Evolutionary conservation across 2,329 filamentous ascomycete genomes (phyloP).

Genomic region (Fusarium sp.): DNA sequence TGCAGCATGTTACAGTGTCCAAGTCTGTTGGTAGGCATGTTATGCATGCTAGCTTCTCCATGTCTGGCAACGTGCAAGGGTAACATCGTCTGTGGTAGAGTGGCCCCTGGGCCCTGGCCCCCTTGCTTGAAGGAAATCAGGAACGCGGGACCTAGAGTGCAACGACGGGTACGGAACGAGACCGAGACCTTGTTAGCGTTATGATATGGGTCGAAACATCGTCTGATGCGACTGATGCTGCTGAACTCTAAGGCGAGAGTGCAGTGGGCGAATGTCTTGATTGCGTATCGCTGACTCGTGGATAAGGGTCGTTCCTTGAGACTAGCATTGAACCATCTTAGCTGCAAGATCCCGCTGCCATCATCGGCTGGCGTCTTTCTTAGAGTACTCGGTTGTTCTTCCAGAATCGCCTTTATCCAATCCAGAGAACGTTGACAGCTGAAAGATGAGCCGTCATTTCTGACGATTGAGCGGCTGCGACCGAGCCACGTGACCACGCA

Average conservation of each 20-base stretch:
- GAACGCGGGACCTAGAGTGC: slow-evolving; percentile 11
- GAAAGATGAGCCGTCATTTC: slow-evolving; percentile 40
- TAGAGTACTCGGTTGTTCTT: slow-evolving; percentile 21
- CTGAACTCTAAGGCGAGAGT: neutral
- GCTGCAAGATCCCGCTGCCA: slow-evolving; percentile 39
- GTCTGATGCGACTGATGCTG: slow-evolving; percentile 22
- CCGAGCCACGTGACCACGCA: slow-evolving; percentile 52
- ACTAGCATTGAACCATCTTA: neutral
- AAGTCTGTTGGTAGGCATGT: neutral
- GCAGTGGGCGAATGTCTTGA: neutral
- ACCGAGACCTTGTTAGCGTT: slow-evolving; percentile 28
- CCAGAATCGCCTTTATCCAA: slow-evolving; percentile 19
- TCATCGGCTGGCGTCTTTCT: slow-evolving; percentile 13
- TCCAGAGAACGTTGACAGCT: slow-evolving; percentile 14
- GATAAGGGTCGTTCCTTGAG: neutral
- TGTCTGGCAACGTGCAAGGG: slow-evolving; percentile 25
- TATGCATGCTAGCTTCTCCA: slow-evolving; percentile 24
- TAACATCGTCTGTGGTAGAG: slow-evolving; percentile 6
- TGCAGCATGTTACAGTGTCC: slow-evolving; percentile 1
- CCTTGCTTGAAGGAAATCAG: slow-evolving; percentile 16
- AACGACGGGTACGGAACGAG: slow-evolving; percentile 26
- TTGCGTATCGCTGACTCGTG: slow-evolving; percentile 12
- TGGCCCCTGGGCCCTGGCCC: neutral
- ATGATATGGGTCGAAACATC: slow-evolving; percentile 20
- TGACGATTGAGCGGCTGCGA: neutral